Evolutionary conservation across 1,284 basidiomycete genomes (phyloP).

Genomic region (Schizophyllum amplum): DNA sequence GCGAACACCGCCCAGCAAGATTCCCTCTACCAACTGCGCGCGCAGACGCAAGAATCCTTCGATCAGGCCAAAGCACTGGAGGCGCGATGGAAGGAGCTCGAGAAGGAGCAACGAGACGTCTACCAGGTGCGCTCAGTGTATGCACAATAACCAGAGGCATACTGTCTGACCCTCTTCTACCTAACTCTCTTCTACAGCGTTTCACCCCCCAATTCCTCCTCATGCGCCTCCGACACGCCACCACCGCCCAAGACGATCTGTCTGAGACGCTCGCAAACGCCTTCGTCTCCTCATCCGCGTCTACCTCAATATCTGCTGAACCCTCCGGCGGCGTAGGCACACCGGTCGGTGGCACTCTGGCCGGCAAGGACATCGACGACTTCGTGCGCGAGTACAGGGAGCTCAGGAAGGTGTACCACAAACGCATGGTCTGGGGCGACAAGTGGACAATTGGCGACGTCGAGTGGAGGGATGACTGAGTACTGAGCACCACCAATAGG

Average conservation of each 20-base stretch:
- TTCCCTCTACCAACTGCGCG: slow-evolving; percentile 60
- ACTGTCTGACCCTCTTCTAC: slow-evolving; percentile 2
- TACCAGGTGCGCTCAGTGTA: slow-evolving; percentile 59
- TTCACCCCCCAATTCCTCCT: slow-evolving; percentile 81
- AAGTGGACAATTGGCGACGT: slow-evolving; percentile 81
- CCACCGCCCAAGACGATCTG: slow-evolving; percentile 80
- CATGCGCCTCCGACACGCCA: slow-evolving; percentile 78
- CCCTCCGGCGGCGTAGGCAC: slow-evolving; percentile 11
- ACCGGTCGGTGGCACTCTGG: neutral
- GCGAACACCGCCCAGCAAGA: slow-evolving; percentile 73
- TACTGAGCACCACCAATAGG: no score
- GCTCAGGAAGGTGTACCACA: slow-evolving; percentile 80
- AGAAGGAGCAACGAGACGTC: slow-evolving; percentile 78
- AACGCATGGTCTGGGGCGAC: slow-evolving; percentile 82
- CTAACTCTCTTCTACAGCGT: slow-evolving; percentile 39
- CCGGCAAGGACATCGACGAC: slow-evolving; percentile 63
- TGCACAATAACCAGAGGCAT: no score
- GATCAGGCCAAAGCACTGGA: slow-evolving; percentile 77
- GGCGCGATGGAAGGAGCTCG: slow-evolving; percentile 74
- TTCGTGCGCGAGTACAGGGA: slow-evolving; percentile 87
- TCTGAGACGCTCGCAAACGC: slow-evolving; percentile 76
- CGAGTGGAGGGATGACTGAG: slow-evolving; percentile 41
- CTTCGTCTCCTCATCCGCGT: slow-evolving; percentile 52
- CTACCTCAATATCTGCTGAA: slow-evolving; percentile 11
- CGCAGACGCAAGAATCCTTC: slow-evolving; percentile 79